phyloP scores from a whole-genome alignment of 1,284 basidiomycete genomes.

The Bondarzewia mesenterica region DNA sequence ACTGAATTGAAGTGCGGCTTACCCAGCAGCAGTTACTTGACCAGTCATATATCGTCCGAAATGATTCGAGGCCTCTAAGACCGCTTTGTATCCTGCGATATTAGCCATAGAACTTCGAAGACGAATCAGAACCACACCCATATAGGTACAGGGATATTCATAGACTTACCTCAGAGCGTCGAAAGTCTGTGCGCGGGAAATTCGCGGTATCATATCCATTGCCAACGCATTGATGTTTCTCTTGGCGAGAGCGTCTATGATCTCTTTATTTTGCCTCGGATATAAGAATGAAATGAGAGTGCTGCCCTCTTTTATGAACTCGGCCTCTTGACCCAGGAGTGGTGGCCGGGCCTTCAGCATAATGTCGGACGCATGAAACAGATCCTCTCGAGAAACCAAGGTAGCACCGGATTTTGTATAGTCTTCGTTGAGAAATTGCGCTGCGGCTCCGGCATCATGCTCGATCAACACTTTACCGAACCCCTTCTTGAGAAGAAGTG shows the following conservation, averaged over 20 bases:
- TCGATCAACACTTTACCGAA: conserved; percentile 68
- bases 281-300: conserved; percentile 82
- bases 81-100: conserved; percentile 82
- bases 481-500: conserved; percentile 72
- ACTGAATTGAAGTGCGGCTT: conserved; percentile 19
- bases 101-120: conserved; percentile 77
- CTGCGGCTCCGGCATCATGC: conserved; percentile 57
- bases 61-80: conserved; percentile 79
- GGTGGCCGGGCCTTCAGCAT: conserved; percentile 79
- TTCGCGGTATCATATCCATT: conserved; percentile 86
- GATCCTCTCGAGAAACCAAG: conserved; percentile 54
- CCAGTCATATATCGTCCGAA: conserved; percentile 84
- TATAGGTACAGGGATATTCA: neutral
- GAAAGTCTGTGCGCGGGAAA: conserved; percentile 80
- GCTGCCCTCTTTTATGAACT: conserved; percentile 56
- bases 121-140: neutral
- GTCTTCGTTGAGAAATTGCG: conserved; percentile 74
- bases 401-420: conserved; percentile 74
- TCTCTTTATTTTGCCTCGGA: conserved; percentile 68
- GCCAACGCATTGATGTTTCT: conserved; percentile 62
- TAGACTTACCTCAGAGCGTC: conserved; percentile 65
- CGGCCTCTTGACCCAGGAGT: conserved; percentile 48
- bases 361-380: conserved; percentile 62
- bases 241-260: conserved; percentile 58
- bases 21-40: conserved; percentile 84